Evolutionary conservation across 208 protist species (phyloP).

Genomic region (Crithidia expoeki): DNA sequence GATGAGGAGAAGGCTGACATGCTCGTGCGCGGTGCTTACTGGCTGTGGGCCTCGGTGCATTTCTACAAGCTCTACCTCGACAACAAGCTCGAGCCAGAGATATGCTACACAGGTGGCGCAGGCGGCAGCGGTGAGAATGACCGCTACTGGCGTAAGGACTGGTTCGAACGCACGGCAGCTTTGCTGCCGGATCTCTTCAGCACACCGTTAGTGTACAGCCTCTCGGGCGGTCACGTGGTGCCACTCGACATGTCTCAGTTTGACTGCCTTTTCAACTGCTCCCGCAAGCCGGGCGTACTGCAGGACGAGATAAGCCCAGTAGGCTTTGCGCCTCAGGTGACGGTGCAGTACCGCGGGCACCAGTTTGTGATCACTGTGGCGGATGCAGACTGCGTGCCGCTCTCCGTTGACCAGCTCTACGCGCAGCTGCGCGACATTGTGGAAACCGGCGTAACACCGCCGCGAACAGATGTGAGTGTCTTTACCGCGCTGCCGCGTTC

Average conservation of each 20-base stretch:
- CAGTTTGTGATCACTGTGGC: conserved; percentile 81
- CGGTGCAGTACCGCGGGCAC: conserved; percentile 74
- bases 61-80: conserved; percentile 79
- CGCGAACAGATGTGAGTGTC: conserved; percentile 55
- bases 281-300: conserved; percentile 74
- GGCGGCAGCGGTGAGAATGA: neutral
- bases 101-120: conserved; percentile 38
- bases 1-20: conserved; percentile 68
- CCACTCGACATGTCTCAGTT: conserved; percentile 87
- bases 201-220: conserved; percentile 49
- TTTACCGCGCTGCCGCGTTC: conserved; percentile 69
- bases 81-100: conserved; percentile 70
- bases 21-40: conserved; percentile 74
- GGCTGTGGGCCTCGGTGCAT: conserved; percentile 67
- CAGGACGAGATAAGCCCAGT: conserved; percentile 80
- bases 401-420: conserved; percentile 80
- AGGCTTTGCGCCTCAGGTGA: conserved; percentile 72
- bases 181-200: conserved; percentile 66
- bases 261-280: conserved; percentile 83
- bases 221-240: conserved; percentile 56
- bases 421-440: conserved; percentile 75
- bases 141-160: conserved; percentile 69
- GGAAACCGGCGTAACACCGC: conserved; percentile 33
- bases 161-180: conserved; percentile 80
- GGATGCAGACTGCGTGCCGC: conserved; percentile 63